These are phyloP conservation scores for Chalara sp. DNA, from an alignment of 2,329 filamentous ascomycete species.

Conservation along the genomic window DNA sequence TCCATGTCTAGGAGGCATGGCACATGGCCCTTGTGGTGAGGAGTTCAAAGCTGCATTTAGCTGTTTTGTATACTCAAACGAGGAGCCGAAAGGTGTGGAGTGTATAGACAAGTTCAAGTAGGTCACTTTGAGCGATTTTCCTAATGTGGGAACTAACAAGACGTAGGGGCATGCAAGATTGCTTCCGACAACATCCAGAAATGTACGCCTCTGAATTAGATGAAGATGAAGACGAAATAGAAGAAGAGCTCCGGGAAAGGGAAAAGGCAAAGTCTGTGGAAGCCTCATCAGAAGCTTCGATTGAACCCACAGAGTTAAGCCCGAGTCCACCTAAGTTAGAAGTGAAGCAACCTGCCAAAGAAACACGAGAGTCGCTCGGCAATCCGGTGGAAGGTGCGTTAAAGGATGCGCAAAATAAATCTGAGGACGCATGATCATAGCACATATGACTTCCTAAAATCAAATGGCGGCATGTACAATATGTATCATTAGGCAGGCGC, in stretches of 20 bases:
- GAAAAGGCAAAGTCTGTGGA: conserved; percentile 10
- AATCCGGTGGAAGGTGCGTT: too few species aligned
- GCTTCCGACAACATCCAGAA: conserved; percentile 88
- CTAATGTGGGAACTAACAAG: conserved; percentile 15
- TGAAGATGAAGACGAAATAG: conserved; percentile 60
- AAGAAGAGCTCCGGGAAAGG: conserved; percentile 23
- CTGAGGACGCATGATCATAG: too few species aligned
- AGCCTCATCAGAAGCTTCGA: background rate
- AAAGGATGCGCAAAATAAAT: too few species aligned
- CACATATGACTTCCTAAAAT: too few species aligned
- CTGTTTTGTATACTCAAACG: conserved; percentile 93
- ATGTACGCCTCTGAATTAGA: conserved; percentile 85
- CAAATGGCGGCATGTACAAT: too few species aligned
- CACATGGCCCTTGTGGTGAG: conserved; percentile 88
- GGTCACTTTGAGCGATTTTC: conserved; percentile 29
- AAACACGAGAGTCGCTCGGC: too few species aligned
- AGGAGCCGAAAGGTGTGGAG: conserved; percentile 96
- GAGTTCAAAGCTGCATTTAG: conserved; percentile 94
- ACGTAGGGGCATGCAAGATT: conserved; percentile 87
- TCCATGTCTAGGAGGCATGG: conserved; percentile 95
- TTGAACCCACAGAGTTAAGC: background rate
- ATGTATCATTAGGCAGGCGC: too few species aligned
- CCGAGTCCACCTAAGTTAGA: background rate
- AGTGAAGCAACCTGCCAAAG: background rate
- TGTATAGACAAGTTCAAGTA: conserved; percentile 98